Percentiles rank a stretch among this genome's conserved stretches.
These are phyloP conservation scores for Aureobasidium sp. DNA, from an alignment of 2,329 filamentous ascomycete species.

Conservation along the genomic window DNA sequence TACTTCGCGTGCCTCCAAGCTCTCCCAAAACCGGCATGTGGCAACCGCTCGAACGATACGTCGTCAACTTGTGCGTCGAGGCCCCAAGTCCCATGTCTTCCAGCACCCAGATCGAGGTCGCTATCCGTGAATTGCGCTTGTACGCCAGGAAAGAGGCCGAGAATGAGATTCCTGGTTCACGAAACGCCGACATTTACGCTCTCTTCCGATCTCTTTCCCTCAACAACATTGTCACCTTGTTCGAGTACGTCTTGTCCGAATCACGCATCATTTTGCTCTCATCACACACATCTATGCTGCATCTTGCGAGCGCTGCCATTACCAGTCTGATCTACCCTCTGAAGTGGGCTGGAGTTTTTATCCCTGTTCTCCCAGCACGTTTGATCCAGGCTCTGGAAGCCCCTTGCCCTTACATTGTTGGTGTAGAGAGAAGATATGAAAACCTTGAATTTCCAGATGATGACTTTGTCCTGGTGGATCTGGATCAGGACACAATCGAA, in stretches of 20 bases:
- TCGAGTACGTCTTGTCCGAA: conserved; percentile 88
- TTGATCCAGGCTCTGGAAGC: conserved; percentile 86
- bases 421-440: conserved; percentile 87
- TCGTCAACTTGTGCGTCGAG: conserved; percentile 93
- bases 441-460: conserved; percentile 80
- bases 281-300: conserved; percentile 92
- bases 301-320: conserved; percentile 83
- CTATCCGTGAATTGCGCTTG: conserved; percentile 77
- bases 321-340: conserved; percentile 79
- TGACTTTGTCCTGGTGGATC: conserved; percentile 88
- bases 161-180: conserved; percentile 87
- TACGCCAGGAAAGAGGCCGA: conserved; percentile 87
- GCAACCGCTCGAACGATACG: conserved; percentile 94
- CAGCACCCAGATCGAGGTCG: conserved; percentile 89
- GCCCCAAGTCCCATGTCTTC: conserved; percentile 86
- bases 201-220: conserved; percentile 84
- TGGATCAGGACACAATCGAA: conserved; percentile 85
- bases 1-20: conserved; percentile 75
- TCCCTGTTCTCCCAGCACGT: conserved; percentile 79
- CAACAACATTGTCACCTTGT: conserved; percentile 82
- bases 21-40: conserved; percentile 87
- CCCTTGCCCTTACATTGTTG: conserved; percentile 93
- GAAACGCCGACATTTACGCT: conserved; percentile 86
- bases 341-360: conserved; percentile 89
- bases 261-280: conserved; percentile 94